Evolutionary conservation across 352 stramenopile species (phyloP).

Genomic region (Phytophthora tentaculata): DNA sequence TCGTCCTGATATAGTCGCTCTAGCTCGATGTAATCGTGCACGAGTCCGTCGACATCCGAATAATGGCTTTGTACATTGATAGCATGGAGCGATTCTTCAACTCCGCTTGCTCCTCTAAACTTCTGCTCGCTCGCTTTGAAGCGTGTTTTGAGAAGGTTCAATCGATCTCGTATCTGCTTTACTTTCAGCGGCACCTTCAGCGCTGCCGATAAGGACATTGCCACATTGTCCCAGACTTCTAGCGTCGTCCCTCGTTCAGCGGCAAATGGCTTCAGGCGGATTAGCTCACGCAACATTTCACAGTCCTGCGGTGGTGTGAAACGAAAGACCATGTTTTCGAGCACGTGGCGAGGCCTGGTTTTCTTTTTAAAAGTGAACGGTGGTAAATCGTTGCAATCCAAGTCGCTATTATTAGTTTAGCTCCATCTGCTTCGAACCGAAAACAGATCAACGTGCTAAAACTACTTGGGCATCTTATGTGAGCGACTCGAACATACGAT

Average conservation of each 20-base stretch:
- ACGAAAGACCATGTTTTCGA: not conserved
- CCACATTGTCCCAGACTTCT: not conserved
- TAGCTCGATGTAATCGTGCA: not conserved
- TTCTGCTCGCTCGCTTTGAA: not conserved
- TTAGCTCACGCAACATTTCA: not conserved
- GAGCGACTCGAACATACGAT: too few relatives aligned
- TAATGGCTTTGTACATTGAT: not conserved
- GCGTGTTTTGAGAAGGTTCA: not conserved
- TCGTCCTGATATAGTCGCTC: not conserved
- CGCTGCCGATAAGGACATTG: not conserved
- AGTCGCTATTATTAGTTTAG: too few relatives aligned
- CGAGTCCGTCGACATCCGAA: not conserved
- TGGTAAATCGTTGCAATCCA: too few relatives aligned
- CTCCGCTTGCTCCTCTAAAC: not conserved
- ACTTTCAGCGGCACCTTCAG: not conserved
- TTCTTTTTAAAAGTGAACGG: too few relatives aligned
- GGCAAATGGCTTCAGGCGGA: not conserved
- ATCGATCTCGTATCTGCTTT: not conserved
- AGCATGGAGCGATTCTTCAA: not conserved
- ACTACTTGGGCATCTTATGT: too few relatives aligned
- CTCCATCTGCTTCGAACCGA: too few relatives aligned
- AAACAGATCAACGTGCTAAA: too few relatives aligned
- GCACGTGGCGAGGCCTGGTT: too few relatives aligned
- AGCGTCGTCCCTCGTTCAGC: not conserved
- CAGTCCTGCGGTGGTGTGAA: not conserved